Conservation (phyloP, 2,329 filamentous ascomycete genomes). For the Cladosporium sp. region DNA sequence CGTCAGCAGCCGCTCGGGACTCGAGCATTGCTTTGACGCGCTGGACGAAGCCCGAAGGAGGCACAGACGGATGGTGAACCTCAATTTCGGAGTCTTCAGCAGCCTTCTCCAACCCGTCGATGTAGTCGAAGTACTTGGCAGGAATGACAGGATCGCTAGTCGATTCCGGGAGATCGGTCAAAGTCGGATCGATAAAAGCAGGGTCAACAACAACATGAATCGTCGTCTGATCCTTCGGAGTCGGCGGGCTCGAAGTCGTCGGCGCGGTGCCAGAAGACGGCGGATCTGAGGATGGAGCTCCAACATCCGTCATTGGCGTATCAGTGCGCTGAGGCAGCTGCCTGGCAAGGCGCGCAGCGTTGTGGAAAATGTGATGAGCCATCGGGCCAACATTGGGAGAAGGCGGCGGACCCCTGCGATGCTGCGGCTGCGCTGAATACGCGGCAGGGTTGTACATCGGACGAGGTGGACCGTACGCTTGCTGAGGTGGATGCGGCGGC, state of each 20-base stretch:
- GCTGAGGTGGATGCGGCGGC: constrained; percentile 15
- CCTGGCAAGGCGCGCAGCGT: constrained; percentile 30
- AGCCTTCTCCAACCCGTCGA: constrained; percentile 28
- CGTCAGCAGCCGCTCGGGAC: constrained; percentile 32
- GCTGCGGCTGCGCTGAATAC: constrained; percentile 12
- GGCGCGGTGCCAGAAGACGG: constrained; percentile 37
- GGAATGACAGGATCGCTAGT: constrained; percentile 32
- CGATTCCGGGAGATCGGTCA: constrained; percentile 32
- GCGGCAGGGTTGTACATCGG: constrained; percentile 2
- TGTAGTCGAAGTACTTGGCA: constrained; percentile 33
- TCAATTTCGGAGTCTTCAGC: constrained; percentile 33
- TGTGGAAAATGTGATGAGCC: constrained; percentile 32
- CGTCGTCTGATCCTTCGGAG: constrained; percentile 36
- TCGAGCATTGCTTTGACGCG: constrained; percentile 42
- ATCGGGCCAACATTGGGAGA: constrained; percentile 22
- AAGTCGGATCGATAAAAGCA: constrained; percentile 31
- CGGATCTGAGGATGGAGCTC: constrained; percentile 41
- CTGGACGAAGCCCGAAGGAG: constrained; percentile 38
- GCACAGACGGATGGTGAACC: constrained; percentile 27
- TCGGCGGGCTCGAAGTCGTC: constrained; percentile 35
- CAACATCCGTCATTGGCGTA: constrained; percentile 35
- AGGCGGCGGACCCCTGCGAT: constrained; percentile 23
- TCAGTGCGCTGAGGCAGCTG: constrained; percentile 29
- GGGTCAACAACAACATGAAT: constrained; percentile 34
- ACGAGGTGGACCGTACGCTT: constrained; percentile 18